Evolutionary conservation across 2,329 filamentous ascomycete genomes (phyloP).

Genomic region (Pseudogymnoascus sp.): DNA sequence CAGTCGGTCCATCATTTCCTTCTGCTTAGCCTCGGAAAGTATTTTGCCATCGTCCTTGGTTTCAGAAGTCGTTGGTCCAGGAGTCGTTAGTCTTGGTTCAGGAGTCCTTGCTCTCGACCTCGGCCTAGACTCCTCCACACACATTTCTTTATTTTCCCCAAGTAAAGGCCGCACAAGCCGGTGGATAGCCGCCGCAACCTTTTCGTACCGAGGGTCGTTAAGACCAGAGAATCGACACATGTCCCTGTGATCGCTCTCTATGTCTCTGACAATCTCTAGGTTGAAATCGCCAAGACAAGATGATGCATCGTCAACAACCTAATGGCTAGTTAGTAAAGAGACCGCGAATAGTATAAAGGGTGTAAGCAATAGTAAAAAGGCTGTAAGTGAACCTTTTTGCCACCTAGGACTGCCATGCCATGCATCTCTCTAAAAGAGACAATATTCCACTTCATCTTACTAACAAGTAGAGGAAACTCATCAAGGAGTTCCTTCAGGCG

Average conservation of each 20-base stretch:
- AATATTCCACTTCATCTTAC: not conserved
- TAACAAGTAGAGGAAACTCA: not conserved
- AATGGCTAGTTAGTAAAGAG: not conserved
- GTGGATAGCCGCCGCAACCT: not conserved
- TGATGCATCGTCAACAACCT: not conserved
- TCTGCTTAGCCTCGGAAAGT: not conserved
- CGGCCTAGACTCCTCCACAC: not conserved
- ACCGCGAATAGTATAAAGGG: not conserved
- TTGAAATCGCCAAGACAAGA: not conserved
- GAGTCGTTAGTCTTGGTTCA: no score
- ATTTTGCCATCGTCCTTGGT: not conserved
- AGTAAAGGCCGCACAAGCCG: not conserved
- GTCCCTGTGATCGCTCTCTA: not conserved
- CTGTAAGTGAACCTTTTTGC: not conserved
- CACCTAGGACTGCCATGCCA: not conserved
- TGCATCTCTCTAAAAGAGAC: not conserved
- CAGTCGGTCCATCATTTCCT: not conserved
- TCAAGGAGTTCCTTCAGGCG: not conserved
- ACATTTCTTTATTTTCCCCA: not conserved
- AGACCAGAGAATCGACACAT: not conserved
- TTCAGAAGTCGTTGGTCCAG: not conserved
- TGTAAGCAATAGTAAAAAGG: not conserved
- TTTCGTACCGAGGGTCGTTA: not conserved
- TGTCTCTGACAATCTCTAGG: not conserved
- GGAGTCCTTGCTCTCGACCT: not conserved